phyloP scores from a whole-genome alignment of 2,329 filamentous ascomycete species.

The Trichocomaceae sp. region DNA sequence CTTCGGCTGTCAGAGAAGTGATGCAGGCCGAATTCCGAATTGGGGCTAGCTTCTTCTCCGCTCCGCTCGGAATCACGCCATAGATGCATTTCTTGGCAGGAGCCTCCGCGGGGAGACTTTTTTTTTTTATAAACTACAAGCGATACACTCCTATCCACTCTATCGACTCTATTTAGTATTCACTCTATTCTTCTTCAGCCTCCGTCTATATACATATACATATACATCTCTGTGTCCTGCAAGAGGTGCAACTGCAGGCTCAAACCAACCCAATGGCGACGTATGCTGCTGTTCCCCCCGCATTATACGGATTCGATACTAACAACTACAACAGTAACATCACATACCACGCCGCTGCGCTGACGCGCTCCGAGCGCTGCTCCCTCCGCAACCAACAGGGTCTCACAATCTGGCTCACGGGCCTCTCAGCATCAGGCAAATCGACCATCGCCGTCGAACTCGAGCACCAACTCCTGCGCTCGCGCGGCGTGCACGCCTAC shows the following conservation, averaged over 20 bases:
- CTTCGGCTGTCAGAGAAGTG: too few relatives aligned
- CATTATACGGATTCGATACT: not conserved
- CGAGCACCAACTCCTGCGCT: conserved; percentile 79
- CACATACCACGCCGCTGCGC: conserved; percentile 39
- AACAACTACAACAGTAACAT: conserved; percentile 34
- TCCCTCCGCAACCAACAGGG: conserved; percentile 68
- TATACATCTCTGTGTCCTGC: not conserved
- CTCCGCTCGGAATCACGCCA: conserved; percentile 8
- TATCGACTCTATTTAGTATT: not conserved
- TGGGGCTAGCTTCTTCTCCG: conserved; percentile 1
- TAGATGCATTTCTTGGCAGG: conserved; percentile 5
- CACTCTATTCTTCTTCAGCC: not conserved
- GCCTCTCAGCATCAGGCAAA: conserved; percentile 92
- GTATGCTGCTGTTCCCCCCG: conserved; percentile 8
- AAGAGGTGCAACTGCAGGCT: not conserved
- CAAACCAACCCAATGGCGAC: conserved; percentile 12
- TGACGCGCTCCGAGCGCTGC: conserved; percentile 38
- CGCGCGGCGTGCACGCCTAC: conserved; percentile 75
- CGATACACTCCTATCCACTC: not conserved
- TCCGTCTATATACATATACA: not conserved
- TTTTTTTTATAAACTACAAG: not conserved
- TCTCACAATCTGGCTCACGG: conserved; percentile 96
- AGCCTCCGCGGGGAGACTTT: conserved; percentile 3
- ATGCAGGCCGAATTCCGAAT: too few relatives aligned
- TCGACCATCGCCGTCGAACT: conserved; percentile 94